Conservation (phyloP, 2,329 filamentous ascomycete species). For the Pseudogymnoascus sp. region DNA sequence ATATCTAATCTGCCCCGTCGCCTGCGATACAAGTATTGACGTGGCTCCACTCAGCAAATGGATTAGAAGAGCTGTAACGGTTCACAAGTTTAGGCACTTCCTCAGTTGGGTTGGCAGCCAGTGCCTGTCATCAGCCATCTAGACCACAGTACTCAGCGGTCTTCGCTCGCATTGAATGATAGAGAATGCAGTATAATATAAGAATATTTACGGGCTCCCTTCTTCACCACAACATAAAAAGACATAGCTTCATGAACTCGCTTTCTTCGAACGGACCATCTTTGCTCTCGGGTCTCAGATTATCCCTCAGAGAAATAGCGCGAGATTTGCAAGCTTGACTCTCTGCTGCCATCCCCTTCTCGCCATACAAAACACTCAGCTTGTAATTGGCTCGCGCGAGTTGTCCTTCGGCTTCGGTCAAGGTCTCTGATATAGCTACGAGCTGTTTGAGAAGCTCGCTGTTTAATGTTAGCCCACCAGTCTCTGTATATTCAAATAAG, state of each 20-base stretch:
- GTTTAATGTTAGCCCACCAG: background rate
- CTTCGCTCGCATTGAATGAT: background rate
- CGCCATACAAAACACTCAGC: background rate
- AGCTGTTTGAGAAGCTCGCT: slow-evolving; percentile 11
- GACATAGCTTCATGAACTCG: slow-evolving; percentile 12
- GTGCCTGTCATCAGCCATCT: background rate
- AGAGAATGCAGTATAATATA: background rate
- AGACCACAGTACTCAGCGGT: background rate
- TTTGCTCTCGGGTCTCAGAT: background rate
- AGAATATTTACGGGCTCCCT: background rate
- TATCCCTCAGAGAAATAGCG: slow-evolving; percentile 3
- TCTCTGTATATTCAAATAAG: background rate
- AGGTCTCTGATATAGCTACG: background rate
- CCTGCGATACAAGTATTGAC: background rate
- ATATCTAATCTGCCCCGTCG: background rate
- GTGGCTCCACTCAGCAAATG: background rate
- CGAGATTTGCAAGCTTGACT: slow-evolving; percentile 1
- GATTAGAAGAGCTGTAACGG: background rate
- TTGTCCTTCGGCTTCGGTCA: background rate
- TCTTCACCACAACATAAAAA: slow-evolving; percentile 11
- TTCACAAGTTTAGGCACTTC: background rate
- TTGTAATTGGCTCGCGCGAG: slow-evolving; percentile 11
- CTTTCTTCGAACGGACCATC: background rate
- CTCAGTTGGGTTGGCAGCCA: background rate
- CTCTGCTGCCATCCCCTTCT: background rate